Evolutionary conservation across 2,329 filamentous ascomycete species (phyloP), one percentile per base, ranked within the genome.

Genomic region (Apiospora aurea): DNA sequence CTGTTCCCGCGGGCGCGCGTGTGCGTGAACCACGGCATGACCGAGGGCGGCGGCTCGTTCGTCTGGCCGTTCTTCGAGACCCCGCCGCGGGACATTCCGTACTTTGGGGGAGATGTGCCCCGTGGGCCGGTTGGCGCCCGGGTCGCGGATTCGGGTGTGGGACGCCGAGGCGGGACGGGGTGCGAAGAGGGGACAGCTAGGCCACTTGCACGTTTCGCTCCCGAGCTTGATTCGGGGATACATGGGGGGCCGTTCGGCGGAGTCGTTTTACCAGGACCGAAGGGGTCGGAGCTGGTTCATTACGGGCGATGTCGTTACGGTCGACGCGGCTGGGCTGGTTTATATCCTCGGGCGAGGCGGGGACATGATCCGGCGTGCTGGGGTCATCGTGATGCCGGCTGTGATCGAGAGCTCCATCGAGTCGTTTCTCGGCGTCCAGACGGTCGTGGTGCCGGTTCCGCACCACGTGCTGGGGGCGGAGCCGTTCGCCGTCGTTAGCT

Each of bases 21-120:
- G 5, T 71, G 66, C 67, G 64, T 74, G 43, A 74, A 74, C 53
- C 73, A 74, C 41, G 73, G 73, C 49, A 74, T 74, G 73, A 72
- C 61, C 38, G 73, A 74, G 67, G 73, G 69, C 34, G 41, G 38
- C 18, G 73, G 73, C 29, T 71, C 57, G n/a, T 74, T 72, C 47
- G 49, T 46, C 26, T 74, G 73, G 73, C 73, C 73, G 3, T 74
- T 72, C 21, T 61, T 46, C 69, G 34, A 43, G 10, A 26, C n/a
- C 2, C 26, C 43, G 4, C 34, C 57, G 24, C 7, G 7, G 14
- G 53, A 71, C 4, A 72, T 74, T 16, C 69, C 73, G 1, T 73
- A 47, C 43, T 71, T 72, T 29, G 69, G 41, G 41, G 10, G 41
- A 43, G 41, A 43, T 43, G 6, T 11, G 41, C 3, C 41, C 41